These are phyloP conservation scores for Sapria himalayana DNA, from an alignment of 345 rosid genomes.

Conservation along the genomic window DNA sequence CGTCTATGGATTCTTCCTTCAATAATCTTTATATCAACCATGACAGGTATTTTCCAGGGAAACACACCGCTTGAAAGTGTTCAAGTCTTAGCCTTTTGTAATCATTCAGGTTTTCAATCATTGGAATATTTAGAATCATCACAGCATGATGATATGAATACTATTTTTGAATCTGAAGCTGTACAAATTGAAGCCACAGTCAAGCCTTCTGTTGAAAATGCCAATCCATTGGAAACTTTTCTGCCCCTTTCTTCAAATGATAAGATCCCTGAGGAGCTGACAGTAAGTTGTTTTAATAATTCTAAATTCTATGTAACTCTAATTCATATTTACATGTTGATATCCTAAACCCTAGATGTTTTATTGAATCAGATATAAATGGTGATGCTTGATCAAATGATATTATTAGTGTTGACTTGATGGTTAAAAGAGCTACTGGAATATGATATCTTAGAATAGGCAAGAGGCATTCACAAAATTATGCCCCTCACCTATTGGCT, in stretches of 20 bases:
- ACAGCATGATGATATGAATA: conserved; percentile 15
- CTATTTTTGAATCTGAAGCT: conserved; percentile 19
- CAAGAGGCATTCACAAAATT: too few relatives aligned
- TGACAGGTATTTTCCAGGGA: conserved; percentile 20
- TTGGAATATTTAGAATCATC: conserved; percentile 21
- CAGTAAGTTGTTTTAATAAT: conserved; percentile 26
- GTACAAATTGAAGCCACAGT: conserved; percentile 16
- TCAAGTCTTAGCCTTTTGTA: conserved; percentile 22
- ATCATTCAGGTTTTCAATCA: conserved; percentile 25
- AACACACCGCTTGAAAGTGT: conserved; percentile 12
- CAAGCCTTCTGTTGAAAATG: conserved; percentile 19
- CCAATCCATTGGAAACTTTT: conserved; percentile 49
- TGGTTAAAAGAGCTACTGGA: too few relatives aligned
- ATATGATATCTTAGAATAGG: too few relatives aligned
- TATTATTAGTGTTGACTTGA: too few relatives aligned
- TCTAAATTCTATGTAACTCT: too few relatives aligned
- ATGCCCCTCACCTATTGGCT: too few relatives aligned
- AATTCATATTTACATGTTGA: too few relatives aligned
- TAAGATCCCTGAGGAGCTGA: conserved; percentile 64
- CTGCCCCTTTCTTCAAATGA: conserved; percentile 40
- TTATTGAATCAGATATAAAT: too few relatives aligned
- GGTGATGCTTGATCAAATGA: too few relatives aligned
- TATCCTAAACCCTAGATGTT: too few relatives aligned
- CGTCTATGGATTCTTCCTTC: too few relatives aligned
- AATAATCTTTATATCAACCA: too few relatives aligned